Conservation (phyloP, 768 basidiomycete genomes). For the Mycena chlorophos region DNA sequence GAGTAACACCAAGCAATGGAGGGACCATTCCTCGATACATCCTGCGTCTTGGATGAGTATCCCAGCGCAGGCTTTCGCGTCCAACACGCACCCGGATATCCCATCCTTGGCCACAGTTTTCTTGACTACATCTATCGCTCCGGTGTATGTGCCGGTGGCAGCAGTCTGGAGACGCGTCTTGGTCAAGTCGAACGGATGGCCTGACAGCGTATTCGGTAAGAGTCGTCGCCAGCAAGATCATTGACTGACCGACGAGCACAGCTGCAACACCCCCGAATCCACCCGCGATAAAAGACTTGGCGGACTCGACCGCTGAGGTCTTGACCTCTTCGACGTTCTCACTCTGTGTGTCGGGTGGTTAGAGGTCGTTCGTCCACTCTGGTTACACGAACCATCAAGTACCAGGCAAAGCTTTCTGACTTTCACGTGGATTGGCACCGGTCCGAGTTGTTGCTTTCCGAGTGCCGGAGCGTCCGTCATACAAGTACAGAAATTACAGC, state of each 20-base stretch:
- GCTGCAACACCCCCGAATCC: constrained; percentile 88
- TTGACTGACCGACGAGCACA: constrained; percentile 83
- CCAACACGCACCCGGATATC: constrained; percentile 64
- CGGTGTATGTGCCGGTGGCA: constrained; percentile 80
- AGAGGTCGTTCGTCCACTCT: not conserved
- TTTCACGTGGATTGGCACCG: not conserved
- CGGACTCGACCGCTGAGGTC: constrained; percentile 46
- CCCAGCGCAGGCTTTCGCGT: not conserved
- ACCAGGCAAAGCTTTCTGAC: not conserved
- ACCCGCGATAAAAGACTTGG: constrained; percentile 89
- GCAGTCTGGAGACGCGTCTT: constrained; percentile 97
- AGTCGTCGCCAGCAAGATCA: not conserved
- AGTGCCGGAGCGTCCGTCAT: not conserved
- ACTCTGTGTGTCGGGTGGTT: constrained; percentile 10
- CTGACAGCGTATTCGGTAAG: constrained; percentile 38
- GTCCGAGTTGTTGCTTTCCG: too few relatives aligned
- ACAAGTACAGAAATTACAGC: not conserved
- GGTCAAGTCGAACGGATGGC: constrained; percentile 97
- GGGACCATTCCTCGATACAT: constrained; percentile 93
- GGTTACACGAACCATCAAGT: not conserved
- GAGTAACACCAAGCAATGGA: constrained; percentile 91
- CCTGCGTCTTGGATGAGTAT: constrained; percentile 37
- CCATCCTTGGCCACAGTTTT: constrained; percentile 92
- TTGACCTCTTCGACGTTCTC: constrained; percentile 39
- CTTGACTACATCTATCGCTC: constrained; percentile 91